Evolutionary conservation across 1,284 basidiomycete genomes (phyloP), one percentile per base, ranked within the genome.

Genomic region (Amylostereum areolatum): DNA sequence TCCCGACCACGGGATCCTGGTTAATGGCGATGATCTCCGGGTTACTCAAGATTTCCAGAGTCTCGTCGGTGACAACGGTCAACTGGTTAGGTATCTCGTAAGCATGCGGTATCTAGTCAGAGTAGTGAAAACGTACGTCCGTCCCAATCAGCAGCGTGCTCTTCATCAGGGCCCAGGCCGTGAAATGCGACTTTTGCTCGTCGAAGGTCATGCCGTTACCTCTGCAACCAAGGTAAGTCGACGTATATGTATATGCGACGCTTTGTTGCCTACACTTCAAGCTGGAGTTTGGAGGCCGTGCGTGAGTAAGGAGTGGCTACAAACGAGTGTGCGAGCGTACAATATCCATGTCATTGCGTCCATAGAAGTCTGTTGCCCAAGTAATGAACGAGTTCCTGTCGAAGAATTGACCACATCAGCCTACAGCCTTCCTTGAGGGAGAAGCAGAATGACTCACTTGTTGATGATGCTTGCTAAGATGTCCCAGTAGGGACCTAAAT

Each of bases 11-110:
- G 0, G 77, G 71, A 58, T 85, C 83, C 61, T 85, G 83, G 59
- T 83, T 83, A 56, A 85, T 83, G 9, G 78, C 83, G 30, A 85
- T 72, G 46, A 85, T 77, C 62, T 85, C 83, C 37, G 57, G 60
- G 60, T 85, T 85, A 58, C 68, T 80, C 42, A 85, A 66, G 55
- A 85, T 78, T 35, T 69, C 67, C 1, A 85, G 63, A 9, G 72
- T 71, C 46, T 77, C 69, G 25, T 72, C 56, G 24, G 74, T 74
- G 40, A 75, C 70, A 8, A 60, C 60, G 29, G 77, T 67, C 33
- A 85, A 63, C 83, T 85, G 50, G 10, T 29, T 4, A 42, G 12
- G 10, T 3, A n/a, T 7, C 25, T 9, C 12, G n/a, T 2, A 11
- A 33, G 32, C 28, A 30, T 27, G n/a, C 24, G 33, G 11, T 31